Percentiles rank a stretch among this genome's conserved stretches.
phyloP scores from a whole-genome alignment of 2,329 filamentous ascomycete genomes.

The Fonsecaea pedrosoi region DNA sequence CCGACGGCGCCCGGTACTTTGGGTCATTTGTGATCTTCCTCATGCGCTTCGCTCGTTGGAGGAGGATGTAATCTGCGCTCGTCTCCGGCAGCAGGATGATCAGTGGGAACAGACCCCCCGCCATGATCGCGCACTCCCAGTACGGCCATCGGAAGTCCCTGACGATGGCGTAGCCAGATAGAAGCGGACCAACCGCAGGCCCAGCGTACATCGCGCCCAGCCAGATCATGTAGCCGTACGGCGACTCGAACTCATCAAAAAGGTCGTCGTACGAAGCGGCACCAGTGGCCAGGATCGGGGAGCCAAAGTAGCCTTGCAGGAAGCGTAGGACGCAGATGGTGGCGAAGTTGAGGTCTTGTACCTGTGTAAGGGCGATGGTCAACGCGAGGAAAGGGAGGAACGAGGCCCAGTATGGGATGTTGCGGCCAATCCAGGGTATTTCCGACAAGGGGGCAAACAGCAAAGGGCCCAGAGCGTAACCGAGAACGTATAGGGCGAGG shows the following conservation, averaged over 20 bases:
- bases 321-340: slow-evolving; percentile 15
- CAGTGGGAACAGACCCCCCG: not conserved
- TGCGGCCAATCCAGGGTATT: slow-evolving; percentile 28
- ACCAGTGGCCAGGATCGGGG: slow-evolving; percentile 10
- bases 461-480: slow-evolving; percentile 58
- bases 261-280: slow-evolving; percentile 14
- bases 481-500: slow-evolving; percentile 45
- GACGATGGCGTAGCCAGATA: slow-evolving; percentile 11
- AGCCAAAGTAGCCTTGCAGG: slow-evolving; percentile 15
- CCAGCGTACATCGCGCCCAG: slow-evolving; percentile 16
- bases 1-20: slow-evolving; percentile 10
- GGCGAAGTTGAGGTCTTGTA: slow-evolving; percentile 12
- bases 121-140: slow-evolving; percentile 17
- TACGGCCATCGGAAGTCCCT: slow-evolving; percentile 14
- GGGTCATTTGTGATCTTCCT: slow-evolving; percentile 7
- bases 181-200: slow-evolving; percentile 6
- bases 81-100: slow-evolving; percentile 12
- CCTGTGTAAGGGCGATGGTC: slow-evolving; percentile 9
- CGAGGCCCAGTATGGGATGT: slow-evolving; percentile 16
- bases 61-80: slow-evolving; percentile 10
- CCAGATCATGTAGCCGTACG: slow-evolving; percentile 16
- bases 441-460: slow-evolving; percentile 71
- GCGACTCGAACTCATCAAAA: slow-evolving; percentile 5
- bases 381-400: slow-evolving; percentile 15
- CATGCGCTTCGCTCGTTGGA: slow-evolving; percentile 15